These are phyloP conservation scores for Hibiscus tridactylites DNA, from an alignment of 345 rosid species.

Conservation along the genomic window DNA sequence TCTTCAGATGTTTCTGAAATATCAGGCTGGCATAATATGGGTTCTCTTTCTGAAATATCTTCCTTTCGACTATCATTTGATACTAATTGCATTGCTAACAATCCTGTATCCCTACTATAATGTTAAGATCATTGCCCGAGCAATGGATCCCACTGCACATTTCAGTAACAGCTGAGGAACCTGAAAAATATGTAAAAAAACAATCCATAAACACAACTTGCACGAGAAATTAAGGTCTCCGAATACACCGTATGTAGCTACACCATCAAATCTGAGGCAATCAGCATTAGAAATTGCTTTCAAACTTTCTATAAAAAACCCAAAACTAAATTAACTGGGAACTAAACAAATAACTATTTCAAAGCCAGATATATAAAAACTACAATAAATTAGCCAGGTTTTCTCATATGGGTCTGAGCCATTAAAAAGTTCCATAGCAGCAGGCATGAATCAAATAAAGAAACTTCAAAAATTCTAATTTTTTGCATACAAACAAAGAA, in stretches of 20 bases:
- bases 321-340: background rate
- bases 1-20: constrained; percentile 35
- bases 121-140: constrained; percentile 15
- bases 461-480: too few species aligned
- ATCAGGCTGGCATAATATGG: constrained; percentile 42
- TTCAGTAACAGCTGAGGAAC: constrained; percentile 19
- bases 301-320: background rate
- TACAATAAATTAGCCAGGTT: background rate
- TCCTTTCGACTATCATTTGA: constrained; percentile 53
- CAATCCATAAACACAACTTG: background rate
- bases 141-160: constrained; percentile 21
- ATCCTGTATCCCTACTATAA: constrained; percentile 16
- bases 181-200: background rate
- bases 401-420: too few species aligned
- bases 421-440: too few species aligned
- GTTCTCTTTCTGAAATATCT: constrained; percentile 57
- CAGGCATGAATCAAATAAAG: too few species aligned
- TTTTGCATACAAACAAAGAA: background rate
- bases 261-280: background rate
- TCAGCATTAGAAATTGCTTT: background rate
- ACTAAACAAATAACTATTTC: background rate
- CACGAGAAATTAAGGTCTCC: background rate
- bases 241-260: background rate
- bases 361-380: background rate
- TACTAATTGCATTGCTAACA: constrained; percentile 72